Base-by-base conservation (phyloP, 352 stramenopile species). In the Globisporangium barbulae region DNA sequence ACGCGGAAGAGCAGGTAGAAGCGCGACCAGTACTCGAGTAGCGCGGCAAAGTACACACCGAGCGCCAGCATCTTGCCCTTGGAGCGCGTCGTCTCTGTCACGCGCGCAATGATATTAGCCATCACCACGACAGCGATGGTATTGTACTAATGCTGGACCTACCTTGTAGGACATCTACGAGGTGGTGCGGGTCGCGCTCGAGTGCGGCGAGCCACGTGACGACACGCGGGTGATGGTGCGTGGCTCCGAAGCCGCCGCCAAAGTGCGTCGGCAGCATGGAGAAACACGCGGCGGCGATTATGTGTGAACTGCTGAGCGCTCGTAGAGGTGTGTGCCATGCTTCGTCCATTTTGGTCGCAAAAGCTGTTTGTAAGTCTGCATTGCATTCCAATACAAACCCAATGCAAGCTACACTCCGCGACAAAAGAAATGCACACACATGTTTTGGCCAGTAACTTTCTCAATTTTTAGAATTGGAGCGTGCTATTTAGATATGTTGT, bases 1-100 rank as follows among this genome's bases (percentile, higher is more conserved):
- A 82, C 65, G 45, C 47, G 50, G 28, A 89, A 66, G 7, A 74
- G 35, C 12, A 78, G 81, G 25, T 81, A 88, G 61, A 74, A 79
- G 28, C 72, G 74, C 22, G 89, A 64, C 81, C 83, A 93, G 63
- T 67, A 93, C 67, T 93, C 81, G 28, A 91, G 65, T 45, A 93
- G 65, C 33, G 71, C 71, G 21, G 83, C 83, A 70, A 90, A 90
- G 72, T 90, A 93, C 44, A 89, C 78, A 8, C 83, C 81, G 1
- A 93, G 67, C 15, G 81, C 81, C 39, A 92, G 60, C 61, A 67
- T 54, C 54, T 67, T 67, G 44, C 65, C 65, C 31, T 70, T 73
- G 44, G 70, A 63, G 30, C 67, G 65, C 12, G 63, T 79, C 39
- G 72, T 72, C 41, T 72, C 80, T 89, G 62, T 25, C 8, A 41